phyloP scores from a whole-genome alignment of 495 filamentous ascomycete genomes.

The Neurospora intermedia region DNA sequence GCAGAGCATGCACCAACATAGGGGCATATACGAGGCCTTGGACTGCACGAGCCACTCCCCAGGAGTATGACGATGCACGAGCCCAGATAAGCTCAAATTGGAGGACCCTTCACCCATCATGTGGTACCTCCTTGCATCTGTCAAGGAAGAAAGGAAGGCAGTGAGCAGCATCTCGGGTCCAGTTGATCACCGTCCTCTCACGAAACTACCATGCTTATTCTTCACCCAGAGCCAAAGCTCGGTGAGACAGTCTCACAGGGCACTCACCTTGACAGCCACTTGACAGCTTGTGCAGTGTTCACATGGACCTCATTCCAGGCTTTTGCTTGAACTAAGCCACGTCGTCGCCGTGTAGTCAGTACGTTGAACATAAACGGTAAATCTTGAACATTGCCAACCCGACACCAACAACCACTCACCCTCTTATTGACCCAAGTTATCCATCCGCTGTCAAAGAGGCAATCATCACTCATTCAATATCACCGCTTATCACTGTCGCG shows the following conservation, averaged over 20 bases:
- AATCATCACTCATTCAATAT: neutral
- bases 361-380: neutral
- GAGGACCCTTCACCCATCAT: neutral
- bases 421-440: neutral
- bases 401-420: neutral
- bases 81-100: neutral
- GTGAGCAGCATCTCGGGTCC: neutral
- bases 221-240: neutral
- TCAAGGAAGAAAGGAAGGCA: neutral
- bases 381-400: neutral
- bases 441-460: neutral
- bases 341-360: neutral
- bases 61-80: neutral
- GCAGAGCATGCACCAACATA: neutral
- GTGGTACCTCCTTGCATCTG: neutral
- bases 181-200: neutral
- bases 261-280: neutral
- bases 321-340: neutral
- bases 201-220: neutral
- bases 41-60: neutral
- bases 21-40: neutral
- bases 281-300: neutral
- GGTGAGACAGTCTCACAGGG: neutral
- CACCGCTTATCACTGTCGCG: rapidly evolving
- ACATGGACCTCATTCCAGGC: neutral